Conservation (phyloP, 2,329 filamentous ascomycete species). For the Coleophoma eucalyptorum region DNA sequence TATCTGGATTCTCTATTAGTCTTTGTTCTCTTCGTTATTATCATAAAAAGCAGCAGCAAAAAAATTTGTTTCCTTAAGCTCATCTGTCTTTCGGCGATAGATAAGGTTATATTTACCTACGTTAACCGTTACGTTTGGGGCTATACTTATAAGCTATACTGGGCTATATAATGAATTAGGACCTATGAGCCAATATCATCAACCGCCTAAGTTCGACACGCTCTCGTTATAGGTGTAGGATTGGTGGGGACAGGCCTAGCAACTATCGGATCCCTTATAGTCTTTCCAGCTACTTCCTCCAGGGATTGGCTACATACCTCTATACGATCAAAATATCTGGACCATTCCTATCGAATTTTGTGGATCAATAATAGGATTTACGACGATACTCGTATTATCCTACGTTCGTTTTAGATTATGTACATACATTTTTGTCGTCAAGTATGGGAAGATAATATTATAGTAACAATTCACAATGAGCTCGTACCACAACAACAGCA, state of each 20-base stretch:
- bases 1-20: slow-evolving; percentile 41
- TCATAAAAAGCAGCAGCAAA: slow-evolving; percentile 28
- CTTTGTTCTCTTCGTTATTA: slow-evolving; percentile 30
- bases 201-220: background rate
- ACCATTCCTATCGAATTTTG: slow-evolving; percentile 3
- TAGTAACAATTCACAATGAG: background rate
- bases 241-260: background rate
- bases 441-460: background rate
- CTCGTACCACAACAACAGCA: background rate
- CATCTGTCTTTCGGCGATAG: slow-evolving; percentile 37
- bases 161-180: background rate
- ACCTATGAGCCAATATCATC: slow-evolving; percentile 25
- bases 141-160: background rate
- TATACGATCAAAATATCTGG: background rate
- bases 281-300: background rate
- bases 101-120: slow-evolving; percentile 38
- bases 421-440: background rate
- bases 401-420: background rate
- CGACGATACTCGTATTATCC: background rate
- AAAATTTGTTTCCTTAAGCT: slow-evolving; percentile 32
- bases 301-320: background rate
- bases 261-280: background rate
- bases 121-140: slow-evolving; percentile 32
- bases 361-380: slow-evolving; percentile 3
- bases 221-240: background rate